Base-by-base conservation (phyloP, 176 grass and related monocot species). In the Oryza nivara region DNA sequence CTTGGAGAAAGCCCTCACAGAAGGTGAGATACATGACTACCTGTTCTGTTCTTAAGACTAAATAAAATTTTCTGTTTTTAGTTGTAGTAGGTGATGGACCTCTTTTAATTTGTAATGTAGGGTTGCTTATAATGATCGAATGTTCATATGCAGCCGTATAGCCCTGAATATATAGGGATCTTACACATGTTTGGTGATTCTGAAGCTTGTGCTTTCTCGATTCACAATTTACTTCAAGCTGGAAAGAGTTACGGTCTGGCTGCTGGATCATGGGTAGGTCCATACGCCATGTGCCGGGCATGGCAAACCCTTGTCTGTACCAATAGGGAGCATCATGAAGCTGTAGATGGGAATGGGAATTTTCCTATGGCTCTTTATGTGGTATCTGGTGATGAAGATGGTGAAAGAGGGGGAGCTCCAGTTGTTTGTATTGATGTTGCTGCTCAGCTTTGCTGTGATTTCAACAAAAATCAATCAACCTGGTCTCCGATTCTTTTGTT, bases 331-430 rank as follows among this genome's bases (percentile, higher is more conserved):
- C 81, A 88, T 52, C 34, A 19, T 81, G 75, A 75, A 78, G 68
- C 40, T 73, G 71, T 65, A 34, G 66, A 64, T 23, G 54, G 44
- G 64, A 88, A 89, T 66, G 91, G 80, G 75, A 79, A 45, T 14
- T 90, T 99, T 46, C 91, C 93, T 70, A 96, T 96, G 93, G 91
- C 64, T 68, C 70, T 96, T 65, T 99, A 94, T 89, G 89, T 99
- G 15, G 93, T 99, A 82, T 99, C 96, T 44, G 96, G 96, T 44
- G 96, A 98, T 76, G 93, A 92, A 65, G 96, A 99, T 82, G 96
- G 93, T 79, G 96, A 99, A 75, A 89, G 90, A 86, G 93, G 96
- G 77, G 96, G 96, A 72, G 96, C 96, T 87, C 96, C 96, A 64
- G 96, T 99, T 69, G 80, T 98, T 70, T 96, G 89, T 80, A 92